Conservation (phyloP, 805 yeast genomes). For the Cyberlindnera samutprakarnensis region DNA sequence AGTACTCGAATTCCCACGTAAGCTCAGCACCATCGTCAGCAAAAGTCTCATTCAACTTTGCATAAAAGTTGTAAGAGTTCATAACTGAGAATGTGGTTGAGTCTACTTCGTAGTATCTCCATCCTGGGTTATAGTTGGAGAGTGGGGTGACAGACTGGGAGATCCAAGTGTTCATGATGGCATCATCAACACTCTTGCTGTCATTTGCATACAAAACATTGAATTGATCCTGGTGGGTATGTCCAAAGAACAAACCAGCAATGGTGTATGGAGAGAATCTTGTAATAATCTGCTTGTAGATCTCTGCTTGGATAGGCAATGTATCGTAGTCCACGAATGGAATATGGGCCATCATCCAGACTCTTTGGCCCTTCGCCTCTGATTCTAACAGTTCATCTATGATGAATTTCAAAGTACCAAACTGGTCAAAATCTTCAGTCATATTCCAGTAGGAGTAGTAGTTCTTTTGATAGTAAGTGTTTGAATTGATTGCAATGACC, state of each 20-base stretch:
- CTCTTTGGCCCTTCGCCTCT: slow-evolving; percentile 51
- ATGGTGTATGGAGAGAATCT: slow-evolving; percentile 64
- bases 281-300: slow-evolving; percentile 49
- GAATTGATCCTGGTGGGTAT: slow-evolving; percentile 65
- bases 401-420: slow-evolving; percentile 56
- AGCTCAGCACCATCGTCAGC: too few relatives aligned
- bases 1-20: slow-evolving; percentile 55
- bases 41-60: slow-evolving; percentile 53
- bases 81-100: slow-evolving; percentile 49
- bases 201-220: slow-evolving; percentile 44
- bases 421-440: slow-evolving; percentile 44
- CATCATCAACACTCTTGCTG: slow-evolving; percentile 35
- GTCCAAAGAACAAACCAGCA: slow-evolving; percentile 65
- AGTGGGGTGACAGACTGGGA: slow-evolving; percentile 61
- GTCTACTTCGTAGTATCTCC: slow-evolving; percentile 69
- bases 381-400: slow-evolving; percentile 55
- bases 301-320: slow-evolving; percentile 51
- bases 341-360: slow-evolving; percentile 69
- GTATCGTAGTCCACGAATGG: slow-evolving; percentile 48
- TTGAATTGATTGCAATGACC: slow-evolving; percentile 57
- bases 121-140: slow-evolving; percentile 54
- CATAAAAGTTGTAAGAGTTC: slow-evolving; percentile 52
- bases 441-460: slow-evolving; percentile 47
- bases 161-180: slow-evolving; percentile 54
- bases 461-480: slow-evolving; percentile 60